Evolutionary conservation across 2,329 filamentous ascomycete species (phyloP).

Genomic region (Aspergillus calidoustus): DNA sequence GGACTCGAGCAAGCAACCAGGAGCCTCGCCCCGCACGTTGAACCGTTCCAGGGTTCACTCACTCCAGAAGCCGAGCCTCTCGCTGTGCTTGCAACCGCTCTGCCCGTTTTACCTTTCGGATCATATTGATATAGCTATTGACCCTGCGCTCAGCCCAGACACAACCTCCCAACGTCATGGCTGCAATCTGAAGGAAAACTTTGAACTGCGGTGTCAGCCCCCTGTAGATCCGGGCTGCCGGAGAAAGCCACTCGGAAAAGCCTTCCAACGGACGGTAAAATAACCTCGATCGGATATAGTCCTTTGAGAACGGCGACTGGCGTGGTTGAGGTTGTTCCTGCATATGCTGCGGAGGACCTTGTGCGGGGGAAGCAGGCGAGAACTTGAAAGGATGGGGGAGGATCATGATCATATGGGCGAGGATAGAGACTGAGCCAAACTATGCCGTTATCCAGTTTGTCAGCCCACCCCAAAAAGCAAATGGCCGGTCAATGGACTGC

Average conservation of each 20-base stretch:
- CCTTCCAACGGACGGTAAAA: slow-evolving; percentile 51
- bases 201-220: slow-evolving; percentile 56
- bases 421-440: slow-evolving; percentile 53
- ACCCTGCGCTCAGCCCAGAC: slow-evolving; percentile 55
- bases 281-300: slow-evolving; percentile 36
- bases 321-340: slow-evolving; percentile 19
- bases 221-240: slow-evolving; percentile 49
- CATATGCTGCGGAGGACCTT: slow-evolving; percentile 26
- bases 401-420: slow-evolving; percentile 50
- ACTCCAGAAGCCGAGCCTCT: slow-evolving; percentile 22
- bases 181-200: slow-evolving; percentile 53
- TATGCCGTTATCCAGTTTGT: slow-evolving; percentile 20
- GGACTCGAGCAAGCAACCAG: neutral
- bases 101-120: slow-evolving; percentile 47
- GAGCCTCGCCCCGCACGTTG: neutral
- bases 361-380: slow-evolving; percentile 31
- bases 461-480: neutral
- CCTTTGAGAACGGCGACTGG: slow-evolving; percentile 34
- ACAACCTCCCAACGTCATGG: slow-evolving; percentile 54
- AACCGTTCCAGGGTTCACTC: neutral
- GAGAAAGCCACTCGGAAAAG: slow-evolving; percentile 54
- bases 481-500: neutral
- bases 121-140: slow-evolving; percentile 50
- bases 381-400: slow-evolving; percentile 50
- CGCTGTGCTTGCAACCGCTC: slow-evolving; percentile 42